Conservation (phyloP, 2,329 filamentous ascomycete genomes). For the Aureobasidium sp. region DNA sequence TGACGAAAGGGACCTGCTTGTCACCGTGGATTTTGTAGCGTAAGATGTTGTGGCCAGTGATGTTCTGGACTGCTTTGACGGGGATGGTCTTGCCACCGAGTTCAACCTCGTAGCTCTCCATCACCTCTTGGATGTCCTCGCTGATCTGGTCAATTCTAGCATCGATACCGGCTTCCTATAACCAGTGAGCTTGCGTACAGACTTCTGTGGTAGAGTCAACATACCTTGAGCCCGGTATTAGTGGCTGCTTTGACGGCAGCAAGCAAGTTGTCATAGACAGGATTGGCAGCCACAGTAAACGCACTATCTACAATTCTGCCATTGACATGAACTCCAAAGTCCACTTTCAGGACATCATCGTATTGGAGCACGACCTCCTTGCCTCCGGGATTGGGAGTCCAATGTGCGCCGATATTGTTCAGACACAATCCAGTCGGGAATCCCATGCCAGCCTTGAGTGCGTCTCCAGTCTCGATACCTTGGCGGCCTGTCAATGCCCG, state of each 20-base stretch:
- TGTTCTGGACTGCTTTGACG: conserved; percentile 60
- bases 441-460: conserved; percentile 69
- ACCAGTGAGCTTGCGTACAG: neutral
- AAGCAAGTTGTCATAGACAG: conserved; percentile 58
- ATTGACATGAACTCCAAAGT: conserved; percentile 64
- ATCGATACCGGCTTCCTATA: conserved; percentile 77
- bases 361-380: conserved; percentile 60
- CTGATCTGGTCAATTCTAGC: conserved; percentile 81
- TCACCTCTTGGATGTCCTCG: conserved; percentile 74
- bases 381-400: conserved; percentile 79
- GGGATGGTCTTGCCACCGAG: conserved; percentile 69
- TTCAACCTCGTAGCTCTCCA: conserved; percentile 89
- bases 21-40: conserved; percentile 85
- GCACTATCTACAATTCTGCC: conserved; percentile 64
- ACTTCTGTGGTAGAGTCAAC: neutral
- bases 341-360: conserved; percentile 64
- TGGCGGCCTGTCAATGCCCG: conserved; percentile 67
- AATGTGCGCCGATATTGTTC: conserved; percentile 80
- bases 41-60: conserved; percentile 84
- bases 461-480: conserved; percentile 70
- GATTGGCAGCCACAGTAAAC: conserved; percentile 61
- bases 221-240: conserved; percentile 57
- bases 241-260: conserved; percentile 40
- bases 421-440: conserved; percentile 79
- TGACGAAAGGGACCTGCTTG: conserved; percentile 91